These are phyloP conservation scores for Candolleomyces eurysporus DNA, from an alignment of 768 basidiomycete species.

Conservation along the genomic window DNA sequence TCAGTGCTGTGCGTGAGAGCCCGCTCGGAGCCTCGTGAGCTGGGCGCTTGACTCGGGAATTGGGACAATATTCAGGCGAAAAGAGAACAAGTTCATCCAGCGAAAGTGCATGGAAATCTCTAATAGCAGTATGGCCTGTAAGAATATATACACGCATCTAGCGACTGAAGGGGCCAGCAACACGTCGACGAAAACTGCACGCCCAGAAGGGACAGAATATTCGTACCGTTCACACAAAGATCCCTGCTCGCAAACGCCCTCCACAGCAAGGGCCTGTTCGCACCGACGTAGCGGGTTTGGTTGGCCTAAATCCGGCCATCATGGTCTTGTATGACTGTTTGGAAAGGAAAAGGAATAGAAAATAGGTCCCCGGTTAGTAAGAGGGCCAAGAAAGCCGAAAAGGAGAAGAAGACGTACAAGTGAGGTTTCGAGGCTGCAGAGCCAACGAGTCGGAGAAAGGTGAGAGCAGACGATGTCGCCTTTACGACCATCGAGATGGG, in stretches of 20 bases:
- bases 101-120: too few species aligned
- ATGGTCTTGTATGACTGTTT: slow-evolving; percentile 17
- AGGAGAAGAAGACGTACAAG: slow-evolving; percentile 26
- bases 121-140: too few species aligned
- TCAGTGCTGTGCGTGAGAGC: too few species aligned
- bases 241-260: slow-evolving; percentile 26
- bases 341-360: neutral
- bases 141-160: too few species aligned
- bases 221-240: slow-evolving; percentile 20
- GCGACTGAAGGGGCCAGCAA: too few species aligned
- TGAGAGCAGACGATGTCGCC: slow-evolving; percentile 49
- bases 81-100: too few species aligned
- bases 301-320: slow-evolving; percentile 22
- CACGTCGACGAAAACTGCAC: neutral
- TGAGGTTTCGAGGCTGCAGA: slow-evolving; percentile 47
- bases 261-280: slow-evolving; percentile 25
- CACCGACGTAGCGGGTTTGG: slow-evolving; percentile 20
- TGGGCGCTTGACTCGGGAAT: too few species aligned
- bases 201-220: slow-evolving; percentile 18
- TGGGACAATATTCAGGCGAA: too few species aligned
- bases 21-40: too few species aligned
- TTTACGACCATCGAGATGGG: slow-evolving; percentile 33
- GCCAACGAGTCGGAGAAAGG: slow-evolving; percentile 47
- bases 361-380: neutral
- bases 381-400: neutral